Percentiles rank a stretch among this genome's conserved stretches.
Evolutionary conservation across 768 basidiomycete species (phyloP).

Genomic region (Lactifluus pinguis): DNA sequence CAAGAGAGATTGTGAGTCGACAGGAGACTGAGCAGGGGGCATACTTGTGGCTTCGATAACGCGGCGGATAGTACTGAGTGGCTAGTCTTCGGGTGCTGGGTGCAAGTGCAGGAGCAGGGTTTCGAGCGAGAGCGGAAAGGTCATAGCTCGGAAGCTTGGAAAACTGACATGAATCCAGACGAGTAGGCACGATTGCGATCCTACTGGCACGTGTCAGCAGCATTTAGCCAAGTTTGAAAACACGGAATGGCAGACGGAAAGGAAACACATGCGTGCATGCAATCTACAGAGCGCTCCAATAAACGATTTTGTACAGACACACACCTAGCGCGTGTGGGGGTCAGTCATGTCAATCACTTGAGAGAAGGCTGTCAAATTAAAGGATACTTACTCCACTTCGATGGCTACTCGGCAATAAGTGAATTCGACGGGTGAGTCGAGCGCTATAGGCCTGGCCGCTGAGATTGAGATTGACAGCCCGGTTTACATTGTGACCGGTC

Average conservation of each 20-base stretch:
- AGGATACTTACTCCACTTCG: too few relatives aligned
- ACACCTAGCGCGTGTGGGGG: too few relatives aligned
- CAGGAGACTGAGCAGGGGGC: constrained; percentile 4
- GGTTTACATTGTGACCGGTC: too few relatives aligned
- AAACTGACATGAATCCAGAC: background rate
- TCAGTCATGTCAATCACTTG: too few relatives aligned
- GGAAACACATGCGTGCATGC: background rate
- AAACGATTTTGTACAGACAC: background rate
- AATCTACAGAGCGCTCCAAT: background rate
- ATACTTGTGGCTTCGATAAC: background rate
- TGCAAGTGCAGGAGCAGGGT: background rate
- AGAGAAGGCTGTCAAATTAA: too few relatives aligned
- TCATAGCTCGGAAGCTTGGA: background rate
- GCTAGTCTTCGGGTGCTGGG: background rate
- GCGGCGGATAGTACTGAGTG: background rate
- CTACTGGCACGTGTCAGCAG: background rate
- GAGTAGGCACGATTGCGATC: constrained; percentile 1
- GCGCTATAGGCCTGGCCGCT: too few relatives aligned
- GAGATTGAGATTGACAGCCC: too few relatives aligned
- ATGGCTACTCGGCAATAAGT: too few relatives aligned
- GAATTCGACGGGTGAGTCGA: too few relatives aligned
- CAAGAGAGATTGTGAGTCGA: background rate
- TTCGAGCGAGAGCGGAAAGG: background rate
- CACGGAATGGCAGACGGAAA: background rate
- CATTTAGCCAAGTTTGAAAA: background rate